Evolutionary conservation across 148 eudicot genomes (phyloP).

Genomic region (Persicaria tinctoria): DNA sequence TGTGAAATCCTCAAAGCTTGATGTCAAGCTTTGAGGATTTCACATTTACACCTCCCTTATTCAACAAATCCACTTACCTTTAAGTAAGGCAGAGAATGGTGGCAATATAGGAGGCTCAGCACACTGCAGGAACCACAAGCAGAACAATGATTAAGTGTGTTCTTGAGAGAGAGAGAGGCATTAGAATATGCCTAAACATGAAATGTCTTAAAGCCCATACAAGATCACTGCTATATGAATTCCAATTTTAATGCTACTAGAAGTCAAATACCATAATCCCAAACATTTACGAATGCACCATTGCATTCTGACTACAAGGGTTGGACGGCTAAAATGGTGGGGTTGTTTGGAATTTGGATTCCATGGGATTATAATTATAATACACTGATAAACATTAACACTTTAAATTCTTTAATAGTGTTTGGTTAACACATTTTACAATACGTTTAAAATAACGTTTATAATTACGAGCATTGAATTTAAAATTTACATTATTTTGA

Average conservation of each 20-base stretch:
- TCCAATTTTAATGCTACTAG: not conserved
- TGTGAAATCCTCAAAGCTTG: not conserved
- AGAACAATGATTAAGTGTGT: constrained; percentile 4
- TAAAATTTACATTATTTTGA: too few relatives aligned
- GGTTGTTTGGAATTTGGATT: too few relatives aligned
- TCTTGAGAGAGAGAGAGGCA: not conserved
- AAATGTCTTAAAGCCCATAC: not conserved
- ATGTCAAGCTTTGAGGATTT: not conserved
- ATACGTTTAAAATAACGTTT: too few relatives aligned
- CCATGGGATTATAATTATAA: too few relatives aligned
- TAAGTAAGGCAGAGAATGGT: constrained; percentile 66
- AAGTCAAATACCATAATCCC: not conserved
- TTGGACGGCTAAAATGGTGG: not conserved
- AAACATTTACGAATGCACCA: not conserved
- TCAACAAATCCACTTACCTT: constrained; percentile 35
- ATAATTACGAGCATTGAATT: too few relatives aligned
- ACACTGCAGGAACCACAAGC: constrained; percentile 41
- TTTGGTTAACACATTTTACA: too few relatives aligned
- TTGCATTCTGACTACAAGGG: not conserved
- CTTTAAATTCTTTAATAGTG: too few relatives aligned
- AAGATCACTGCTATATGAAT: not conserved
- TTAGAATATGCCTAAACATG: not conserved
- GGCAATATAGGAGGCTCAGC: constrained; percentile 80
- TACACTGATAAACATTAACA: too few relatives aligned
- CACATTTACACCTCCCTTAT: not conserved